Conservation (phyloP, 345 rosid species). For the Syzygium jambos region DNA sequence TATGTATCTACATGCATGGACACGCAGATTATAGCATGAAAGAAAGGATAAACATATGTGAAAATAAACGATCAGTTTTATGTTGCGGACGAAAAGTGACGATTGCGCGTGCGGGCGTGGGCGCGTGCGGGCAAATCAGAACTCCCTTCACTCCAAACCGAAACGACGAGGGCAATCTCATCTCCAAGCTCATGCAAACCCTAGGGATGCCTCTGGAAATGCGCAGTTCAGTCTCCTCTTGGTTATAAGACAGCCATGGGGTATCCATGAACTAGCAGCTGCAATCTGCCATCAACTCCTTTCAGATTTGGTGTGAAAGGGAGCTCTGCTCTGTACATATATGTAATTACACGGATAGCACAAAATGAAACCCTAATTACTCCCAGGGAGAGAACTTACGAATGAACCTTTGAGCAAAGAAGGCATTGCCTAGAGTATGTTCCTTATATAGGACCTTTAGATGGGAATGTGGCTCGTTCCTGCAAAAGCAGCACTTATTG, state of each 20-base stretch:
- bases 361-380: background rate
- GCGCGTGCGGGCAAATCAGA: background rate
- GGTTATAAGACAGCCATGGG: slow-evolving; percentile 16
- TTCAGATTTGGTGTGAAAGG: background rate
- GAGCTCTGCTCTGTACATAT: background rate
- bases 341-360: background rate
- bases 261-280: slow-evolving; percentile 62
- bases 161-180: slow-evolving; percentile 25
- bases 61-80: background rate
- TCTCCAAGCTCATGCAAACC: slow-evolving; percentile 69
- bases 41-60: background rate
- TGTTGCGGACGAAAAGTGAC: background rate
- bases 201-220: slow-evolving; percentile 4
- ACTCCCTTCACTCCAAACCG: slow-evolving; percentile 71
- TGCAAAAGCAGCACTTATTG: background rate
- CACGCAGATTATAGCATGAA: background rate
- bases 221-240: background rate
- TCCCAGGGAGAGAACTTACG: background rate
- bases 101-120: background rate
- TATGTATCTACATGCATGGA: background rate
- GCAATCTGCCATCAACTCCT: slow-evolving; percentile 4
- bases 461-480: background rate
- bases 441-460: background rate
- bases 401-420: background rate
- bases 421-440: background rate